phyloP scores from a whole-genome alignment of 345 rosid species.

The Pseudoturritis turrita region DNA sequence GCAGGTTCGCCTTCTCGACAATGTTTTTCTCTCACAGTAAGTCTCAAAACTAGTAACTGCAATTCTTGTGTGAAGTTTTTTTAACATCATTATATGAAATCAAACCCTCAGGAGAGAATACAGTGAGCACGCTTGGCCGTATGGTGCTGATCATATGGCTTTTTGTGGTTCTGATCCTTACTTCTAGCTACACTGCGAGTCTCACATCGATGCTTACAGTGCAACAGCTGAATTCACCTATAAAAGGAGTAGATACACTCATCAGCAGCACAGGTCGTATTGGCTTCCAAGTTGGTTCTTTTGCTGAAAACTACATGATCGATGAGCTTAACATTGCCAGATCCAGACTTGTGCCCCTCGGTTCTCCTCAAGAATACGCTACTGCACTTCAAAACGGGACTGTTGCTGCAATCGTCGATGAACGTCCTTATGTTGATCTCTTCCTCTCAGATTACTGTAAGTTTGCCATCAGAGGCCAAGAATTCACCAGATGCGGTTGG shows the following conservation, averaged over 20 bases:
- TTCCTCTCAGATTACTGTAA: conserved; percentile 66
- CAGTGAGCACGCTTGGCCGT: conserved; percentile 79
- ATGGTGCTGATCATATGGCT: conserved; percentile 82
- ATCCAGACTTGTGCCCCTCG: conserved; percentile 73
- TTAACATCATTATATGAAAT: conserved; percentile 6
- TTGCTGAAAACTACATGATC: conserved; percentile 58
- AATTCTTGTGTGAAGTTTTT: not conserved
- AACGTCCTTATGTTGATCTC: conserved; percentile 64
- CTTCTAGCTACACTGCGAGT: conserved; percentile 91
- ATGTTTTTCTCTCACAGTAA: conserved; percentile 89
- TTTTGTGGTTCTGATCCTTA: conserved; percentile 74
- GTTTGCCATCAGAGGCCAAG: conserved; percentile 72
- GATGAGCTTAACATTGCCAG: conserved; percentile 70
- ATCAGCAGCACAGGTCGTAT: conserved; percentile 44
- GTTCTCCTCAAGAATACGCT: conserved; percentile 77
- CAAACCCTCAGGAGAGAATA: conserved; percentile 67
- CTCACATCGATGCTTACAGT: conserved; percentile 88
- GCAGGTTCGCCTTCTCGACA: conserved; percentile 88
- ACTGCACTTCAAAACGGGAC: conserved; percentile 55
- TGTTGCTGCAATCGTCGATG: conserved; percentile 85
- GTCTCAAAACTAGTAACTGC: conserved; percentile 24
- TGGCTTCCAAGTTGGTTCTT: conserved; percentile 88
- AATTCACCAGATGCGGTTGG: conserved; percentile 80
- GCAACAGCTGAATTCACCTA: conserved; percentile 80
- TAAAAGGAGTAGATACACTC: conserved; percentile 75